Base-by-base conservation (phyloP, 768 basidiomycete genomes). In the Suillus discolor region DNA sequence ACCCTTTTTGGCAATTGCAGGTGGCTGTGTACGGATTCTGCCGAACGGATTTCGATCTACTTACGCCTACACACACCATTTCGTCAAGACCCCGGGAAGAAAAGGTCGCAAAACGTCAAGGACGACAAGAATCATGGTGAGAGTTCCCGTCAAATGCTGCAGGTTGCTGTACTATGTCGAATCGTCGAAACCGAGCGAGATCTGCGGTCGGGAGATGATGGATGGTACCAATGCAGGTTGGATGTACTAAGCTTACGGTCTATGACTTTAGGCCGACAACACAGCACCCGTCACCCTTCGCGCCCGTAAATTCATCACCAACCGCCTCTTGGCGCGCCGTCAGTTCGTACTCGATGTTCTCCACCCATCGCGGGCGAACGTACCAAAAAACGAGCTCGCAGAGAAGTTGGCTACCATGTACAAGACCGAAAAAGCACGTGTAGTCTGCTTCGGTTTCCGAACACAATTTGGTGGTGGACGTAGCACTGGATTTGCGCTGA, bases 261-360 rank as follows among this genome's bases (percentile, higher is more conserved):
- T 64, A 13, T 57, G 67, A 70, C 64, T 70, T 61, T 67, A 93
- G 92, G 86, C 91, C 82, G 92, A 92, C 78, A 83, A 79, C 78
- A 84, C 88, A 79, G 87, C 93, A 79, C 90, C 96, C 66, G 86
- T 99, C 72, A 99, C 97, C 71, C 86, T 99, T 78, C 94, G 97
- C 74, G 97, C 97, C 63, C 93, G 96, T 80, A 98, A 99, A 86
- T 99, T 99, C 85, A 93, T 98, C 81, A 97, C 96, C 77, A 99
- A 99, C 88, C 94, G 96, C 67, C 92, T 99, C 70, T 84, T 99
- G 61, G 89, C 93, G 72, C 93, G 97, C 73, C 93, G 94, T 75
- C 97, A 99, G 85, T 96, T 99, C 76, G 86, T 98, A 72, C 86
- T 98, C 70, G 95, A 96, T 72, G 87, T 97, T 71, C 89, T 97